Evolutionary conservation across 306 rosid genomes (phyloP).

Genomic region (Dryas octopetala): DNA sequence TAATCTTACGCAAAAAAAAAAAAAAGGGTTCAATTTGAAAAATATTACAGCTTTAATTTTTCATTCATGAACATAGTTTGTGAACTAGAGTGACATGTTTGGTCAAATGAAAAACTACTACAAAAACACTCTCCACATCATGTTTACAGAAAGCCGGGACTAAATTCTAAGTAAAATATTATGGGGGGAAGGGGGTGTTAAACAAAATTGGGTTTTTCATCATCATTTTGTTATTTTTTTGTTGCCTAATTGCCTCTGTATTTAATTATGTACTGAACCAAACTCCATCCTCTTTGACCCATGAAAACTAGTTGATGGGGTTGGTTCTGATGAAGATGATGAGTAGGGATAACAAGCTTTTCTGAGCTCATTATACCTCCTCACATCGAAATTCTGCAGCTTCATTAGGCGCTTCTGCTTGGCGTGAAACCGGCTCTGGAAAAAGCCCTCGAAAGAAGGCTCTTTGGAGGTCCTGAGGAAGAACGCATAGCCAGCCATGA

Average conservation of each 20-base stretch:
- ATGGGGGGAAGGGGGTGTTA: background rate
- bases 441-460: constrained; percentile 75
- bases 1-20: no score
- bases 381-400: constrained; percentile 51
- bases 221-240: background rate
- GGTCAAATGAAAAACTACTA: background rate
- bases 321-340: background rate
- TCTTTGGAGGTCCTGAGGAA: constrained; percentile 72
- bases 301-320: constrained; percentile 10
- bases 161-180: constrained; percentile 1
- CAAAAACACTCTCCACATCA: constrained; percentile 13
- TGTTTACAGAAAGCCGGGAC: constrained; percentile 18
- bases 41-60: no score
- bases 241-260: background rate
- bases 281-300: constrained; percentile 18
- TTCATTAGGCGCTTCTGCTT: constrained; percentile 68
- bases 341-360: constrained; percentile 32
- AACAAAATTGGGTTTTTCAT: constrained; percentile 11
- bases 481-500: constrained; percentile 66
- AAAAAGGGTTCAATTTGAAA: no score
- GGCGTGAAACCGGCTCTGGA: constrained; percentile 49
- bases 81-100: background rate
- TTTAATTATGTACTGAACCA: constrained; percentile 22
- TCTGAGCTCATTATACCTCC: constrained; percentile 52
- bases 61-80: background rate